Base-by-base conservation (phyloP, 108 stramenopile species). In the Mayamaea pseudoterrestris region DNA sequence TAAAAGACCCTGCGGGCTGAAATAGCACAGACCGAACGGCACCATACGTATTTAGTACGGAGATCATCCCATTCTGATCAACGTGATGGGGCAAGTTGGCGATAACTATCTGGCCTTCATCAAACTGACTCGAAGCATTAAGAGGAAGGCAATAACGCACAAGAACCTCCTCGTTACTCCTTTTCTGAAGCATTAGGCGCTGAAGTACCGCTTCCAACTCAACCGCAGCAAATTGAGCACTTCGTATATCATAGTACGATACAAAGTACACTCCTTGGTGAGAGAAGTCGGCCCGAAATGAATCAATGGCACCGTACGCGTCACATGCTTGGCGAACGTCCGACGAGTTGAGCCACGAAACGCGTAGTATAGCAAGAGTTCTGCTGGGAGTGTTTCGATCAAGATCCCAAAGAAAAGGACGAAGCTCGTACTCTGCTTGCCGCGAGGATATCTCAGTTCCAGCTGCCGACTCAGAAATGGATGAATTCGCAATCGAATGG, bases 131-230 rank as follows among this genome's bases (percentile, higher is more conserved):
- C 0, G 86, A 88, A n/a, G 81, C 77, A 51, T 84, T 87, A 41
- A 88, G 58, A 0, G 90, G 83, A 2, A 84, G 68, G 55, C 85
- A 88, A 60, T 73, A 88, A 41, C 71, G 61, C 26, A 93, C 85
- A 44, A 66, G 47, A 43, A 80, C 50, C 22, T 71, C 56, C 6
- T 43, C 57, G 22, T 32, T 35, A 21, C 47, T 39, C 6, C 58
- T 46, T 1, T 58, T 12, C 30, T 63, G 44, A 17, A 35, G 27
- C 12, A 31, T 57, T 13, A 60, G 22, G 28, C 45, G 45, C 26
- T 57, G 37, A 8, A 69, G 53, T 9, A 41, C 47, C 20, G 32
- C 24, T 44, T 74, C 65, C 36, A 93, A 58, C 35, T 83, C 83
- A 51, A 52, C 51, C 6, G 80, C 80, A n/a, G 90, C 85, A 47